Percentiles rank a stretch among this genome's conserved stretches.
These are phyloP conservation scores for Xenoacremonium recifei DNA, from an alignment of 2,329 filamentous ascomycete genomes.

Conservation along the genomic window DNA sequence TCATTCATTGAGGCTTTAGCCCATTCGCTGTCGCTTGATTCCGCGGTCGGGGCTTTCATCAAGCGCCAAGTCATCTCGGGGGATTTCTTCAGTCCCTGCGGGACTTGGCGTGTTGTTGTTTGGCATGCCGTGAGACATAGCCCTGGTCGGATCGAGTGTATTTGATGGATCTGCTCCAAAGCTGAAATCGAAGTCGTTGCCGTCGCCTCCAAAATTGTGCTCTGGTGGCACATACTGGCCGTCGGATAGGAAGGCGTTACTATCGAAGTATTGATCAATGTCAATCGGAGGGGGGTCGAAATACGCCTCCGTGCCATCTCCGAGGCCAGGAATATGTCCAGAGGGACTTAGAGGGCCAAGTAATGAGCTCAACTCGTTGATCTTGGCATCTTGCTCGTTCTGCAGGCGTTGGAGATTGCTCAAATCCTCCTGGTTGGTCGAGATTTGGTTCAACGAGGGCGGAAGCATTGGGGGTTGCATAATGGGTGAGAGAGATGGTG, in stretches of 20 bases:
- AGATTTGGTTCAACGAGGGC: constrained; percentile 61
- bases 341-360: constrained; percentile 79
- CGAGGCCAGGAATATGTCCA: constrained; percentile 72
- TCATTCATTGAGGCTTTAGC: too few relatives aligned
- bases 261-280: constrained; percentile 51
- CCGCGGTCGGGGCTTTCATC: constrained; percentile 25
- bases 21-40: constrained; percentile 39
- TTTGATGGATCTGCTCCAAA: constrained; percentile 37
- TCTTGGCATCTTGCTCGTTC: constrained; percentile 72
- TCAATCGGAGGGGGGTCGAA: constrained; percentile 42
- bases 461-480: constrained; percentile 42
- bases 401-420: constrained; percentile 78
- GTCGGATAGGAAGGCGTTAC: constrained; percentile 38
- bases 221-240: constrained; percentile 41
- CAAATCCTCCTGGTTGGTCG: constrained; percentile 70
- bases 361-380: constrained; percentile 71
- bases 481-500: constrained; percentile 47
- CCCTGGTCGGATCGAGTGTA: constrained; percentile 1
- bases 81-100: constrained; percentile 50
- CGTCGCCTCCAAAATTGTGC: constrained; percentile 44
- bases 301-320: constrained; percentile 36
- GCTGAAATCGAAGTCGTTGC: constrained; percentile 51
- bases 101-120: constrained; percentile 43
- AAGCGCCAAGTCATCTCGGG: constrained; percentile 38
- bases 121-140: constrained; percentile 21